Evolutionary conservation across 495 filamentous ascomycete genomes (phyloP).

Genomic region (Opeltia flavorubescens): DNA sequence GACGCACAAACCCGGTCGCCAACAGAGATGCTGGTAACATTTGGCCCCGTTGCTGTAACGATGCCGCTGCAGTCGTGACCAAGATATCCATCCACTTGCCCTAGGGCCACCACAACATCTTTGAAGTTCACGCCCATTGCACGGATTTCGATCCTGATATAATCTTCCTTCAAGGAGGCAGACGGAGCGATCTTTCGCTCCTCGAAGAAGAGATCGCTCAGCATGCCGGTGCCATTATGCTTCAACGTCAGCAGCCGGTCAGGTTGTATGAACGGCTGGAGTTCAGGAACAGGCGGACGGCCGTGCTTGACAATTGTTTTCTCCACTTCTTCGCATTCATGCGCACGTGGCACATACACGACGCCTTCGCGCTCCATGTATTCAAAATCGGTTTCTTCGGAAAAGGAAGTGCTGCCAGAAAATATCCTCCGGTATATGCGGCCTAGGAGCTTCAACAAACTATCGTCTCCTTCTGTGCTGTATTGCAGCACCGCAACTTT

Average conservation of each 20-base stretch:
- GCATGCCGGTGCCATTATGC: constrained; percentile 9
- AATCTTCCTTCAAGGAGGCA: constrained; percentile 1
- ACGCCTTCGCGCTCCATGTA: neutral
- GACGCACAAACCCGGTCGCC: constrained; percentile 37
- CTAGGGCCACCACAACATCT: constrained; percentile 25
- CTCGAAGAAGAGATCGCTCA: constrained; percentile 18
- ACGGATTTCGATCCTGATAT: neutral
- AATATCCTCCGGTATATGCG: too few relatives aligned
- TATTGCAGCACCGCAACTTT: constrained; percentile 6
- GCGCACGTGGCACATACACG: neutral
- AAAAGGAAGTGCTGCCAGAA: too few relatives aligned
- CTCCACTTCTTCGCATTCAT: neutral
- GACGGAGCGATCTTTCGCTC: neutral
- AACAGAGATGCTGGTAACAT: constrained; percentile 29
- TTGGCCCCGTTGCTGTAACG: constrained; percentile 34
- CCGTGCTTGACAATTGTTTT: neutral
- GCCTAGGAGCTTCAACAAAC: too few relatives aligned
- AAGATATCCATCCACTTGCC: constrained; percentile 24
- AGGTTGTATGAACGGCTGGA: neutral
- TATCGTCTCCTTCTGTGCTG: neutral
- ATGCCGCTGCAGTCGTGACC: constrained; percentile 42
- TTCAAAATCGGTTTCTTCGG: constrained; percentile 2
- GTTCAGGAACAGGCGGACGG: neutral
- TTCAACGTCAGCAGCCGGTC: neutral
- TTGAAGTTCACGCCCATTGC: constrained; percentile 16